Base-by-base conservation (phyloP, 2,329 filamentous ascomycete species). In the Claviceps africana region DNA sequence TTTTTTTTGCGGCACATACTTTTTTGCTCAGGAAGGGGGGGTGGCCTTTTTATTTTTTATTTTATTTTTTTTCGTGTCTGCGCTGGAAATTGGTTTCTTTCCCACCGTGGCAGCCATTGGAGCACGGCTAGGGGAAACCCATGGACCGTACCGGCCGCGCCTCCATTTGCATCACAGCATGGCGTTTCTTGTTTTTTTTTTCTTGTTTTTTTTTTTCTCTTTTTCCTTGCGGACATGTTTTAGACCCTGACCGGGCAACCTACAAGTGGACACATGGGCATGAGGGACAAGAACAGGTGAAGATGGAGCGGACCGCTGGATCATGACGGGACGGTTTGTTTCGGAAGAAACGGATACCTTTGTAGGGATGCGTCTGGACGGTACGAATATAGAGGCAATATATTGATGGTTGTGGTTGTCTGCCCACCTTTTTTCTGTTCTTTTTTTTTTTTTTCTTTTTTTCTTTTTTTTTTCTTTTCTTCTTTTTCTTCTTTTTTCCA, bases 151-250 rank as follows among this genome's bases (percentile, higher is more conserved):
- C 17, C 45, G 17, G 40, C 19, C 22, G 50, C 33, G 35, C 15
- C 11, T n/a, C 33, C 37, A 45, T 53, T 40, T 44, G 45, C 48
- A 51, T 54, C 47, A 50, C 30, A 52, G 50, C 51, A 50, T 37
- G 53, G 53, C 43, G 53, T 54, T 50, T 52, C 35, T 35, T 21
- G 19, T 9, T 30, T 33, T 6, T 21, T 19, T 9, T 30, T 33
- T 6, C 6, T n/a, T 22, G 9, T 31, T 33, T 35, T 13, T 15
- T 33, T 47, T 4, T 6, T 45, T 15, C n/a, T n/a, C n/a, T 28
- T 4, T 25, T 45, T 31, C 4, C 9, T 25, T 25, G 11, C 11
- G 17, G 43, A 25, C 43, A 25, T 44, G 50, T 52, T 49, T 39
- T 25, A 17, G 13, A 39, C 42, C 35, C 21, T 22, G 13, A 28